Evolutionary conservation across 2,329 filamentous ascomycete genomes (phyloP).

Genomic region (Xylariomycetidae sp.): DNA sequence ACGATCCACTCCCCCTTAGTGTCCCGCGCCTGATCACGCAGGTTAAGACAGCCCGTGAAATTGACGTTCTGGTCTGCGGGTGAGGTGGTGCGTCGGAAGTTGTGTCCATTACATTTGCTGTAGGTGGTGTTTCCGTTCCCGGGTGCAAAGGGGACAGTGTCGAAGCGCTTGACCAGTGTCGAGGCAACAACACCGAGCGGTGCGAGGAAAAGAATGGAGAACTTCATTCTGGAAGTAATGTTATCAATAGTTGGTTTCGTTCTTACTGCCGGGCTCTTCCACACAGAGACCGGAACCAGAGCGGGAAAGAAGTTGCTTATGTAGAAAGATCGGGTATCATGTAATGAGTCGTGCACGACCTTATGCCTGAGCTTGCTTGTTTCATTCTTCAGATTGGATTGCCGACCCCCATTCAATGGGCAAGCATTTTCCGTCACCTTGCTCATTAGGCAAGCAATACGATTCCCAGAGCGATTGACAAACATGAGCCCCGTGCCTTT

Average conservation of each 20-base stretch:
- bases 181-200: constrained; percentile 7
- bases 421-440: too few relatives aligned
- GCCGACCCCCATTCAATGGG: too few relatives aligned
- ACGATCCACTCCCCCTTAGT: constrained; percentile 11
- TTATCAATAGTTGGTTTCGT: not conserved
- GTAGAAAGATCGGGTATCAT: too few relatives aligned
- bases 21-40: constrained; percentile 8
- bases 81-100: constrained; percentile 3
- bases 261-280: too few relatives aligned
- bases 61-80: constrained; percentile 3
- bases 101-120: constrained; percentile 2
- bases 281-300: too few relatives aligned
- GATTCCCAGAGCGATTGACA: too few relatives aligned
- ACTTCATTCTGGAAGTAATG: constrained; percentile 5
- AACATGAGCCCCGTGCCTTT: too few relatives aligned
- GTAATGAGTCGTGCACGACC: too few relatives aligned
- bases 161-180: not conserved
- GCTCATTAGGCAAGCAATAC: too few relatives aligned
- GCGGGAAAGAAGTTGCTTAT: too few relatives aligned
- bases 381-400: too few relatives aligned
- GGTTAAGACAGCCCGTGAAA: constrained; percentile 10
- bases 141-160: constrained; percentile 5
- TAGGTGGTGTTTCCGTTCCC: constrained; percentile 1
- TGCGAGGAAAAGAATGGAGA: constrained; percentile 4
- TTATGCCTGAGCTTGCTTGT: too few relatives aligned